Conservation (phyloP, 2,329 filamentous ascomycete species). For the Fusarium phyllophilum region DNA sequence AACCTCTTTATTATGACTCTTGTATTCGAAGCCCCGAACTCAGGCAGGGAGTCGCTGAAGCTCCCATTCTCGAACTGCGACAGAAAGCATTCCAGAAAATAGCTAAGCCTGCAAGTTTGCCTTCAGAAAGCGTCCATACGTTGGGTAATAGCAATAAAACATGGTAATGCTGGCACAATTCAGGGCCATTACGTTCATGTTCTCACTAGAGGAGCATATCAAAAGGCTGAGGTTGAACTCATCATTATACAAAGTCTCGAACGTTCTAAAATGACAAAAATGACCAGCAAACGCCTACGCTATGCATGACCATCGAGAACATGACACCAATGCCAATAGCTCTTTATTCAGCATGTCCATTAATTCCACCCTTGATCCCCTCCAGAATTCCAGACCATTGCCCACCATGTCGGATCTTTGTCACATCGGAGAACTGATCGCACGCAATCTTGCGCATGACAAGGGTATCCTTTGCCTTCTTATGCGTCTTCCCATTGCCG, state of each 20-base stretch:
- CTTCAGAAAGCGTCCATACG: not conserved
- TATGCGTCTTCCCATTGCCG: constrained; percentile 72
- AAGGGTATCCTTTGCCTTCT: constrained; percentile 76
- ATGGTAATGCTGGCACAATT: not conserved
- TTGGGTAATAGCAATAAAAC: too few relatives aligned
- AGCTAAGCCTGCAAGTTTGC: not conserved
- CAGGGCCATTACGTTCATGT: not conserved
- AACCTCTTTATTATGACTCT: not conserved
- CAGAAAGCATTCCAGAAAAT: not conserved
- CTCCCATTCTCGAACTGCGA: too few relatives aligned
- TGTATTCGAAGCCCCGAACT: not conserved
- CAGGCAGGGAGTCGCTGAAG: too few relatives aligned
- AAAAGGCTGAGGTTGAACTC: not conserved
- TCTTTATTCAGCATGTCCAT: constrained; percentile 46
- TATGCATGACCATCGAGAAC: constrained; percentile 28
- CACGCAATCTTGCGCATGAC: constrained; percentile 78
- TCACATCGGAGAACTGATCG: constrained; percentile 64
- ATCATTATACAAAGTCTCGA: not conserved
- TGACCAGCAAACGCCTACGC: constrained; percentile 40
- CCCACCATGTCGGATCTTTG: constrained; percentile 55
- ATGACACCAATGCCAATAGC: not conserved
- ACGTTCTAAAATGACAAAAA: not conserved
- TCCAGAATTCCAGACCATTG: constrained; percentile 63
- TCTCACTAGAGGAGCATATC: too few relatives aligned
- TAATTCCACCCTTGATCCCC: constrained; percentile 60